Evolutionary conservation across 2,329 filamentous ascomycete species (phyloP), one percentile per base, ranked within the genome.

Genomic region (Parasarocladium wereldwijsianum): DNA sequence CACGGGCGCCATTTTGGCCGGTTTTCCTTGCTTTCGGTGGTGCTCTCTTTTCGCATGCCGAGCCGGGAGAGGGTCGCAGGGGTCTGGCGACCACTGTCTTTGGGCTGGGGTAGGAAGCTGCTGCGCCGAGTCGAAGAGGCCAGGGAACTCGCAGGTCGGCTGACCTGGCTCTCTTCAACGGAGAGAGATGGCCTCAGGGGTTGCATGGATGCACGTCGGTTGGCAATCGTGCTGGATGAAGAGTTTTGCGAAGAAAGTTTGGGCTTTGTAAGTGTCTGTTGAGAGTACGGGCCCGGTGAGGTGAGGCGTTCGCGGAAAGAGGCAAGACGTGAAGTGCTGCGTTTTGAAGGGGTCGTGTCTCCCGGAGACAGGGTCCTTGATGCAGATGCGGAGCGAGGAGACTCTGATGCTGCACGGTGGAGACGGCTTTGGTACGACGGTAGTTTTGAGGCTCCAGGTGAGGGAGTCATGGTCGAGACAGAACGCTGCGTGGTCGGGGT

Each of bases 131-230:
- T 57, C 13, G 49, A 42, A 3, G 53, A 50, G 6, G 67, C 63
- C 25, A 76, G 42, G 3, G 71, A 75, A 44, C 67, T 76, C 24
- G 62, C 64, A 8, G 72, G 62, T 17, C 71, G 60, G 45, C 50
- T 41, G 40, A 47, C 15, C 36, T 37, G 40, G 40, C 43, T 32
- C 36, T 50, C 45, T 17, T 43, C 45, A 10, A 46, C 43, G 8
- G 38, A 34, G 32, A 46, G 35, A 35, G 52, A 43, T 35, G 57
- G 45, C 22, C 43, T 43, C 11, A 56, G 52, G 3, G 66, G 63
- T 32, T 72, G 66, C 16, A 71, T 45, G 1, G 69, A 73, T 5
- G 61, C 55, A 17, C 69, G 61, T 13, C 70, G 60, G 32, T 54
- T 61, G 23, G 51, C 50, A 3, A 38, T 32, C n/a, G 58, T 43